A percentile compares a stretch with the other conserved stretches of the same genome.
phyloP scores from a whole-genome alignment of 352 stramenopile species.

The Globisporangium radiosum region DNA sequence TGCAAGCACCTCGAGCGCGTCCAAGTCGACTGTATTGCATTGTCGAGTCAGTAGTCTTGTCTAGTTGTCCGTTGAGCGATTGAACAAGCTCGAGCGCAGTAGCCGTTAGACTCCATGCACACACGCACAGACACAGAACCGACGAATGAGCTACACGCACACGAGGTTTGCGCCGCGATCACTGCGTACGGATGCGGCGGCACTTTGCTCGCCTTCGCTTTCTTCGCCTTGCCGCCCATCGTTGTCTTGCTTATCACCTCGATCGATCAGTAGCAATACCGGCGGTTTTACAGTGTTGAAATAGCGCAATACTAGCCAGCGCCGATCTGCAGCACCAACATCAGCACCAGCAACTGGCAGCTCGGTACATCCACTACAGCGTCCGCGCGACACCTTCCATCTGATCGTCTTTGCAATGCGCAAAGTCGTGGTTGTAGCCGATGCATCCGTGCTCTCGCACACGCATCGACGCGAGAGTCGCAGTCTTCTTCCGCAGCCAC shows the following conservation, averaged over 20 bases:
- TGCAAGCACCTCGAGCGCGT: slow-evolving; percentile 29
- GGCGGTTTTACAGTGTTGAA: too few species aligned
- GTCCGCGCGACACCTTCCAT: too few species aligned
- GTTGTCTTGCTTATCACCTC: background rate
- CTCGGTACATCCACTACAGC: too few species aligned
- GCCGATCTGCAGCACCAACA: too few species aligned
- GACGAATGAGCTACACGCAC: slow-evolving; percentile 12
- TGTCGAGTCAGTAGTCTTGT: too few species aligned
- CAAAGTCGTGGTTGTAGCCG: slow-evolving; percentile 27
- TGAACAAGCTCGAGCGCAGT: too few species aligned
- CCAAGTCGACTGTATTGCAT: slow-evolving; percentile 23
- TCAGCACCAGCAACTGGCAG: too few species aligned
- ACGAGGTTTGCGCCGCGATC: slow-evolving; percentile 26
- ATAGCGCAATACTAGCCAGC: too few species aligned
- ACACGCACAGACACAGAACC: background rate
- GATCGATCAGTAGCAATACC: too few species aligned
- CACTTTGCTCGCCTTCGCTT: slow-evolving; percentile 19
- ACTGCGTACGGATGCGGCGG: slow-evolving; percentile 23
- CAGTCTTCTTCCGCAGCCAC: background rate
- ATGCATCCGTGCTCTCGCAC: slow-evolving; percentile 4
- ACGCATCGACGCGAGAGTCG: background rate
- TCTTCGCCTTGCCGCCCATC: slow-evolving; percentile 13
- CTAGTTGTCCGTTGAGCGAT: too few species aligned
- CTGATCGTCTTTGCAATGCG: slow-evolving; percentile 16
- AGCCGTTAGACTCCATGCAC: too few species aligned